A percentile compares a stretch with the other conserved stretches of the same genome.
Conservation (phyloP, 305 asterid species). For the Plantago coronopus region DNA sequence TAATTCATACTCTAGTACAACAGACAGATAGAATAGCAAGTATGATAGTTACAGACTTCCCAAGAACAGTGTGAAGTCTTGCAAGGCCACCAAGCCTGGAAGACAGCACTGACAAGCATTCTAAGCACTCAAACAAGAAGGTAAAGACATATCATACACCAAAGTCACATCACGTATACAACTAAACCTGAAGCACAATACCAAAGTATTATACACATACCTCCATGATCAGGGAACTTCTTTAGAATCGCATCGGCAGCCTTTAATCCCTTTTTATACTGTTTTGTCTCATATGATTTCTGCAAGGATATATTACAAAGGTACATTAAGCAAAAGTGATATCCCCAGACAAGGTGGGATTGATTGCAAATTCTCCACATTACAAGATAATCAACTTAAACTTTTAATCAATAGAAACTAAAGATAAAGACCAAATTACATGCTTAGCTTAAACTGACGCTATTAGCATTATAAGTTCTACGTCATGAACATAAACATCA, state of each 20-base stretch:
- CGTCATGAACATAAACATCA: not conserved
- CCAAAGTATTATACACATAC: conserved; percentile 42
- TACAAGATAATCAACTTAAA: conserved; percentile 8
- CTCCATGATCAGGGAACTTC: conserved; percentile 99
- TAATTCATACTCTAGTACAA: not conserved
- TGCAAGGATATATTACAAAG: conserved; percentile 30
- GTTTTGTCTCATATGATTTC: conserved; percentile 98
- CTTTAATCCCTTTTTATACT: conserved; percentile 95
- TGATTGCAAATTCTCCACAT: not conserved
- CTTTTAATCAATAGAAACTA: conserved; percentile 1
- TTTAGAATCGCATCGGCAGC: conserved; percentile 94
- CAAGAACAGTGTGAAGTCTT: not conserved
- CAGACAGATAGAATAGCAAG: not conserved
- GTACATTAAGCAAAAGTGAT: conserved; percentile 19
- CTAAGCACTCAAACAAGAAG: not conserved
- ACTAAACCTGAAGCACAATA: conserved; percentile 14
- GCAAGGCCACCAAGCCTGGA: not conserved
- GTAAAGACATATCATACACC: not conserved
- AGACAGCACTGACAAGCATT: not conserved
- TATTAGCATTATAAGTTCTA: not conserved
- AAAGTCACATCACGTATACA: not conserved
- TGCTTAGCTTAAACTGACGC: not conserved
- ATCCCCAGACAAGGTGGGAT: conserved; percentile 4
- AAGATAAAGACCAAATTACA: not conserved
- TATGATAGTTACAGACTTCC: no score